A percentile compares a stretch with the other conserved stretches of the same genome.
Evolutionary conservation across 495 filamentous ascomycete species (phyloP).

Genomic region (Penicillium lagena): DNA sequence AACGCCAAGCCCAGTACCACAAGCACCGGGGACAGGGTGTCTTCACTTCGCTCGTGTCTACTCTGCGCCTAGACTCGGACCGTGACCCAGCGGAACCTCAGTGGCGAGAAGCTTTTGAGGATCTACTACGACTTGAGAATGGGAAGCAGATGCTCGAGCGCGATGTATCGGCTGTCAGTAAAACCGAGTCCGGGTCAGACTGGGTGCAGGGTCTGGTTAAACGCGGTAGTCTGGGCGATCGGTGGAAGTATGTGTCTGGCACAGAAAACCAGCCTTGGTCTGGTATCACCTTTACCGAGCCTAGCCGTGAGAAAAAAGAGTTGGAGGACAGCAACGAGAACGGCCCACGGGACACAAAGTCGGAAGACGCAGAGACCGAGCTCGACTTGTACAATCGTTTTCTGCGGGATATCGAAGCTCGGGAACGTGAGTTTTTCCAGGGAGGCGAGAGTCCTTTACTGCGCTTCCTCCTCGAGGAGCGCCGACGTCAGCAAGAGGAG

Average conservation of each 20-base stretch:
- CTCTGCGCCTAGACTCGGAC: slow-evolving; percentile 20
- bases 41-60: slow-evolving; percentile 33
- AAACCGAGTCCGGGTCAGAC: slow-evolving; percentile 21
- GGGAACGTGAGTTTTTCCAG: slow-evolving; percentile 23
- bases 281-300: slow-evolving; percentile 17
- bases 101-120: slow-evolving; percentile 52
- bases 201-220: slow-evolving; percentile 33
- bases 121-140: slow-evolving; percentile 44
- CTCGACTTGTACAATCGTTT: slow-evolving; percentile 41
- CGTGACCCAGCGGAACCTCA: slow-evolving; percentile 28
- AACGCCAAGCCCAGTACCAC: slow-evolving; percentile 26
- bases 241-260: slow-evolving; percentile 25
- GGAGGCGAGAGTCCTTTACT: slow-evolving; percentile 27
- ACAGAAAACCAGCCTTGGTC: slow-evolving; percentile 15
- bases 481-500: slow-evolving; percentile 12
- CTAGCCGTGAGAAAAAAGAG: slow-evolving; percentile 6
- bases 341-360: background rate
- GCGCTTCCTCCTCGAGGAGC: slow-evolving; percentile 27
- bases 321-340: background rate
- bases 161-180: slow-evolving; percentile 11
- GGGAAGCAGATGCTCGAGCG: slow-evolving; percentile 40
- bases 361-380: slow-evolving; percentile 26
- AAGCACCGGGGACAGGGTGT: slow-evolving; percentile 22
- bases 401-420: slow-evolving; percentile 31
- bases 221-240: slow-evolving; percentile 33